Percentiles rank a stretch among this genome's conserved stretches.
phyloP scores from a whole-genome alignment of 441 rosid species.

The Corymbia citriodora region DNA sequence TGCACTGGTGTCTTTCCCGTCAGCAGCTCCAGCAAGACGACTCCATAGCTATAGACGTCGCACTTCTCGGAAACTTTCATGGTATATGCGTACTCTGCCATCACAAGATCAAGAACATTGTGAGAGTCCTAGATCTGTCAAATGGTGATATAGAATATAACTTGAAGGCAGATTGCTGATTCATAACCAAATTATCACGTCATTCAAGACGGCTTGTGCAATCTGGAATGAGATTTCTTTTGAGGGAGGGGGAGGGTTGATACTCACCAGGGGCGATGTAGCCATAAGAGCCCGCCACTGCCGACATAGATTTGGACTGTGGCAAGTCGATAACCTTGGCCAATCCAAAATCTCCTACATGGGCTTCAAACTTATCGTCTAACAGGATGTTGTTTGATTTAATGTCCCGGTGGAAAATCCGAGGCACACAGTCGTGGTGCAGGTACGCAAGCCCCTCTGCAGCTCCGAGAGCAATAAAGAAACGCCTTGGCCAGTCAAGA shows the following conservation, averaged over 20 bases:
- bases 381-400: conserved; percentile 10
- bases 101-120: background rate
- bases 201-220: background rate
- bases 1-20: conserved; percentile 9
- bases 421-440: conserved; percentile 11
- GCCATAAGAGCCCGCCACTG: conserved; percentile 11
- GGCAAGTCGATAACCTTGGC: conserved; percentile 13
- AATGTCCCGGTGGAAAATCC: conserved; percentile 14
- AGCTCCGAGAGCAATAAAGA: conserved; percentile 9
- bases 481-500: conserved; percentile 8
- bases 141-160: background rate
- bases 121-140: background rate
- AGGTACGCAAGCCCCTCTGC: conserved; percentile 9
- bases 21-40: conserved; percentile 12
- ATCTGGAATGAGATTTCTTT: background rate
- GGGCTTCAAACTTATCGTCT: conserved; percentile 7
- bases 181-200: background rate
- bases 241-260: background rate
- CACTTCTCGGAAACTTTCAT: conserved; percentile 12
- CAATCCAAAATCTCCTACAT: conserved; percentile 12
- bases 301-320: conserved; percentile 8
- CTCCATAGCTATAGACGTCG: conserved; percentile 10
- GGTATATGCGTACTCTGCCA: conserved; percentile 12
- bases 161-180: background rate
- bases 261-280: conserved; percentile 15